phyloP scores from a whole-genome alignment of 371 early-diverging fungal genomes.

The Syncephalastrum sp. region DNA sequence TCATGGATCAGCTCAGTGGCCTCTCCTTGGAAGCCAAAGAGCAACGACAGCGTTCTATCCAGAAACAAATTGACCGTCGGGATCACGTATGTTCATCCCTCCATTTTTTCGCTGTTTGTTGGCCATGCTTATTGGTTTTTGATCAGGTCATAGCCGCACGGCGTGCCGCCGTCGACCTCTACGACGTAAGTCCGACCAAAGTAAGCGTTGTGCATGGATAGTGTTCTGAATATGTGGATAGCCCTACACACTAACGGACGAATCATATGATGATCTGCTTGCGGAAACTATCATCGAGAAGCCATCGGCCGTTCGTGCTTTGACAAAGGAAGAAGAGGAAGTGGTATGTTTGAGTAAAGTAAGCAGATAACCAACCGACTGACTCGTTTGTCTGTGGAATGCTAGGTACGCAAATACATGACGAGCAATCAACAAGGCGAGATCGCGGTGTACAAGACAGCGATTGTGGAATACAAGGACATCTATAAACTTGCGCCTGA shows the following conservation, averaged over 20 bases:
- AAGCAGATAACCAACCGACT: too few species aligned
- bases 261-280: conserved; percentile 12
- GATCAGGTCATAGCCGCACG: neutral
- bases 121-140: neutral
- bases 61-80: too few species aligned
- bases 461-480: conserved; percentile 57
- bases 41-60: too few species aligned
- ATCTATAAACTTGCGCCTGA: conserved; percentile 70
- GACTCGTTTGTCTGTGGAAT: neutral
- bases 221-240: too few species aligned
- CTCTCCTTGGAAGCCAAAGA: too few species aligned
- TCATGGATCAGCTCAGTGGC: too few species aligned
- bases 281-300: conserved; percentile 10
- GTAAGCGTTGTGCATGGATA: neutral
- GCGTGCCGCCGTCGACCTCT: neutral
- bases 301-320: conserved; percentile 20
- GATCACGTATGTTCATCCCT: too few species aligned
- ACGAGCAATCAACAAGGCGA: conserved; percentile 28
- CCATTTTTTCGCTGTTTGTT: neutral
- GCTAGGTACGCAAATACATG: conserved; percentile 34
- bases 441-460: conserved; percentile 60
- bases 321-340: conserved; percentile 36
- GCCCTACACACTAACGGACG: neutral
- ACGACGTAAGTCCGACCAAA: neutral
- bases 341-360: conserved; percentile 14